Percentiles rank a stretch among this genome's conserved stretches.
phyloP scores from a whole-genome alignment of 495 filamentous ascomycete species.

The Daldinia decipiens region DNA sequence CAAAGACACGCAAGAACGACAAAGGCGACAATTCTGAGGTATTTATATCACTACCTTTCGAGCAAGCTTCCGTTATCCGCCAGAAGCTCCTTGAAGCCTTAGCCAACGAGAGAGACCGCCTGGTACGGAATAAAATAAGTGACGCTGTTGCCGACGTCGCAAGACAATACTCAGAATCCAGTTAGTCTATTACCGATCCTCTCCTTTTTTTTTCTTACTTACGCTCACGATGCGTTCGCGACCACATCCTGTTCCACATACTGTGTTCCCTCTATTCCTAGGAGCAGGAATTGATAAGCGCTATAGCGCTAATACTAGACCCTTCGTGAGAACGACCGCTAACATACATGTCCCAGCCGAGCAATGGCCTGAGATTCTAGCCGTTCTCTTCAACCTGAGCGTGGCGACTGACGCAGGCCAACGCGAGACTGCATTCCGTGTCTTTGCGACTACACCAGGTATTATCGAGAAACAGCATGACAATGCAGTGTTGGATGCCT shows the following conservation, averaged over 20 bases:
- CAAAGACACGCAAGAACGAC: slow-evolving; percentile 80
- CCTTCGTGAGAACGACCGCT: slow-evolving; percentile 24
- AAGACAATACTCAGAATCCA: slow-evolving; percentile 90
- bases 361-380: slow-evolving; percentile 90
- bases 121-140: slow-evolving; percentile 92
- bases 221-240: not conserved
- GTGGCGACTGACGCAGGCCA: slow-evolving; percentile 81
- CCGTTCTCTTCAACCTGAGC: slow-evolving; percentile 85
- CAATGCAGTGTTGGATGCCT: slow-evolving; percentile 82
- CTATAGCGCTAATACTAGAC: not conserved
- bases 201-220: slow-evolving; percentile 1
- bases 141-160: slow-evolving; percentile 96
- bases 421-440: slow-evolving; percentile 89
- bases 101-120: slow-evolving; percentile 70
- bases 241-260: not conserved
- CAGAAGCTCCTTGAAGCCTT: slow-evolving; percentile 82
- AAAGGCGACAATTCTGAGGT: slow-evolving; percentile 79
- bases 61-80: slow-evolving; percentile 80
- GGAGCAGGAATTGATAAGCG: not conserved
- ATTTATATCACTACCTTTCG: slow-evolving; percentile 76
- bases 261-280: not conserved
- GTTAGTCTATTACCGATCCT: slow-evolving; percentile 61
- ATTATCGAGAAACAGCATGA: slow-evolving; percentile 98
- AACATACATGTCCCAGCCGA: slow-evolving; percentile 65
- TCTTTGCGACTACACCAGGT: slow-evolving; percentile 93